Conservation (phyloP, 2,329 filamentous ascomycete genomes). For the Colletotrichum sp. region DNA sequence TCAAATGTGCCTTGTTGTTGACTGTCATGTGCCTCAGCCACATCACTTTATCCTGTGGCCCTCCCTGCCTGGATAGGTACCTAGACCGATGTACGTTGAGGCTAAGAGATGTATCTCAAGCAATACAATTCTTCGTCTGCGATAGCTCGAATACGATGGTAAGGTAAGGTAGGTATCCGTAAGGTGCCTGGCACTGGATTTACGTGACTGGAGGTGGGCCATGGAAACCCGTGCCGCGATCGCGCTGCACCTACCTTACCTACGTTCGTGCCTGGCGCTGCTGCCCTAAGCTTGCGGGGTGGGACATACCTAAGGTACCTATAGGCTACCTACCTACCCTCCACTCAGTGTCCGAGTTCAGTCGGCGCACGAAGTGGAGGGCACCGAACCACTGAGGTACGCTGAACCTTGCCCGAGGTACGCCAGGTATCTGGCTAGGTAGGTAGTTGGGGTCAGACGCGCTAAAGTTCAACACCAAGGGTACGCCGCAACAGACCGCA, state of each 20-base stretch:
- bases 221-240: slow-evolving; percentile 9
- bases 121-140: neutral
- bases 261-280: neutral
- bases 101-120: neutral
- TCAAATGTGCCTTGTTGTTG: neutral
- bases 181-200: neutral
- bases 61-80: neutral
- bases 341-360: neutral
- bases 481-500: neutral
- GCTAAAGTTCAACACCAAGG: slow-evolving; percentile 18
- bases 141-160: neutral
- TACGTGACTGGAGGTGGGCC: neutral
- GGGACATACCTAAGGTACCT: neutral
- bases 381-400: neutral
- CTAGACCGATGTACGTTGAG: neutral
- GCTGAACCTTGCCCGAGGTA: neutral
- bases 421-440: neutral
- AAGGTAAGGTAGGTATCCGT: neutral
- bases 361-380: neutral
- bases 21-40: neutral
- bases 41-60: neutral
- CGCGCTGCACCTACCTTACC: neutral
- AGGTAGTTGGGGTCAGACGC: slow-evolving; percentile 10
- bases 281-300: neutral
- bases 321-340: neutral